Conservation (phyloP, 2,329 filamentous ascomycete species). For the Exophiala dermatitidis region DNA sequence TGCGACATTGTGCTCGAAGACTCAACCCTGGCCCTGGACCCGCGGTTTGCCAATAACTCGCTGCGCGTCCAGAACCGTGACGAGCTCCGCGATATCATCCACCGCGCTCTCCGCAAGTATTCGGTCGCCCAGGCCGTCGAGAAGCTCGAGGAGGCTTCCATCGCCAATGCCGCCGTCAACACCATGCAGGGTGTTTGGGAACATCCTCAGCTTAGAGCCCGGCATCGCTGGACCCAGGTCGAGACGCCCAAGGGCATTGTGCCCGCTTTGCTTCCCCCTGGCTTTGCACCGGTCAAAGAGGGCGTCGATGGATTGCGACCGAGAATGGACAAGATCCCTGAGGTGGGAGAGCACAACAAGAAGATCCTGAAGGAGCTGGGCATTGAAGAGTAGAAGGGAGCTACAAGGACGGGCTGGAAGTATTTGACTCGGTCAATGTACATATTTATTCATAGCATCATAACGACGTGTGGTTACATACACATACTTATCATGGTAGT, state of each 20-base stretch:
- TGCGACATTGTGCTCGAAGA: slow-evolving; percentile 42
- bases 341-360: slow-evolving; percentile 46
- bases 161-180: slow-evolving; percentile 51
- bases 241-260: slow-evolving; percentile 34
- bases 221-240: slow-evolving; percentile 46
- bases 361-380: slow-evolving; percentile 41
- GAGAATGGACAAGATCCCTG: slow-evolving; percentile 42
- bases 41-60: slow-evolving; percentile 45
- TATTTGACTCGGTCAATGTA: too few species aligned
- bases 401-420: background rate
- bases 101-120: slow-evolving; percentile 35
- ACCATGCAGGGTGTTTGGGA: slow-evolving; percentile 50
- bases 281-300: slow-evolving; percentile 29
- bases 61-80: slow-evolving; percentile 43
- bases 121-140: slow-evolving; percentile 37
- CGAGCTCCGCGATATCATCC: slow-evolving; percentile 42
- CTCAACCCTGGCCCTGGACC: slow-evolving; percentile 38
- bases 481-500: too few species aligned
- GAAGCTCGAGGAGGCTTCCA: slow-evolving; percentile 42
- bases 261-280: slow-evolving; percentile 38
- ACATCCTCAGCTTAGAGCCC: slow-evolving; percentile 46
- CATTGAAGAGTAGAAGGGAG: background rate
- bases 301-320: slow-evolving; percentile 26
- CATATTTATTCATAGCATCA: too few species aligned
- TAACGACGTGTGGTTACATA: too few species aligned